Percentiles rank a stretch among this genome's conserved stretches.
phyloP scores from a whole-genome alignment of 1,284 basidiomycete species.

The Irpex lacteus region DNA sequence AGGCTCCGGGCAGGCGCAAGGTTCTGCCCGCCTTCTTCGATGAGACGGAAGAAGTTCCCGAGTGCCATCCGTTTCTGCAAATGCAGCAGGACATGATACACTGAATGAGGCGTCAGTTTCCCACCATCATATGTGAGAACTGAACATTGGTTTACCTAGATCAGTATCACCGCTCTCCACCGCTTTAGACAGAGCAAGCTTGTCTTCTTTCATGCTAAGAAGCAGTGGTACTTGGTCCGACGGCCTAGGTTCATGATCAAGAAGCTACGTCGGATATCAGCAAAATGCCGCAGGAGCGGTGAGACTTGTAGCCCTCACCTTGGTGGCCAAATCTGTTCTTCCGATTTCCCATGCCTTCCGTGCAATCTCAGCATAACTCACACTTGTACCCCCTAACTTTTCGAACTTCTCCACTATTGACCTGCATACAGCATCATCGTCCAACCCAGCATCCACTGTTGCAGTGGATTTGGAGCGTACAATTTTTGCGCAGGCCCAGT shows the following conservation, averaged over 20 bases:
- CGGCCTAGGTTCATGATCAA: slow-evolving; percentile 87
- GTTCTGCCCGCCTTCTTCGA: slow-evolving; percentile 83
- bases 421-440: slow-evolving; percentile 77
- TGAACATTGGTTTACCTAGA: slow-evolving; percentile 56
- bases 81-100: slow-evolving; percentile 88
- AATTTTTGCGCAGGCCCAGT: slow-evolving; percentile 96
- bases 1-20: slow-evolving; percentile 74
- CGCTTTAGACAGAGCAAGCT: slow-evolving; percentile 84
- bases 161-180: slow-evolving; percentile 96
- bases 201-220: slow-evolving; percentile 93
- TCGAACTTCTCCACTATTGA: slow-evolving; percentile 89
- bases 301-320: slow-evolving; percentile 47
- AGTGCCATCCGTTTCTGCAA: slow-evolving; percentile 81
- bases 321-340: slow-evolving; percentile 81
- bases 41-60: slow-evolving; percentile 92
- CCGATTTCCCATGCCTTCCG: slow-evolving; percentile 93
- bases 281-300: neutral
- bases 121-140: neutral
- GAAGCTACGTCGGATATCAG: slow-evolving; percentile 48
- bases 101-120: slow-evolving; percentile 36
- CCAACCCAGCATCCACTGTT: slow-evolving; percentile 51
- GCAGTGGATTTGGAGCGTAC: slow-evolving; percentile 61
- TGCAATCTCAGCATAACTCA: slow-evolving; percentile 95
- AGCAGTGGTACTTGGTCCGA: slow-evolving; percentile 94
- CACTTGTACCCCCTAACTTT: slow-evolving; percentile 63